phyloP scores from a whole-genome alignment of 2,329 filamentous ascomycete genomes.

The Fusarium guadeloupense region DNA sequence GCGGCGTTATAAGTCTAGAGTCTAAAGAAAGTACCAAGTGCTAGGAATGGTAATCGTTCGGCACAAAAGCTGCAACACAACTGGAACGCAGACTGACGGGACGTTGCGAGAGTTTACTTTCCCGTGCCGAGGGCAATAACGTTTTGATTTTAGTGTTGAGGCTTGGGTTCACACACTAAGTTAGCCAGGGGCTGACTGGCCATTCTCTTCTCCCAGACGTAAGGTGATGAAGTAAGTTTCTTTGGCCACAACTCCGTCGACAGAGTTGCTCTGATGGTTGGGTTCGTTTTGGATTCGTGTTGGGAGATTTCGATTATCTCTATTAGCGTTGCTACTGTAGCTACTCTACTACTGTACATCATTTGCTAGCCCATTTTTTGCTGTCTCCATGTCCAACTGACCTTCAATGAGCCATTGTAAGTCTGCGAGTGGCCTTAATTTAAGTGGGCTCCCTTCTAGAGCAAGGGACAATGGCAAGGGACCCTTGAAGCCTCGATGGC shows the following conservation, averaged over 20 bases:
- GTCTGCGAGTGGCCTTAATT: conserved; percentile 30
- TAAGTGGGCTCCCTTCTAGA: conserved; percentile 23
- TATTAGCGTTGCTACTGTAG: conserved; percentile 17
- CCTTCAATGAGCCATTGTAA: conserved; percentile 6
- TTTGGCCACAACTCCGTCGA: neutral
- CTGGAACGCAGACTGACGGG: conserved; percentile 33
- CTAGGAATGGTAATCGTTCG: neutral
- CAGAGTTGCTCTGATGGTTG: neutral
- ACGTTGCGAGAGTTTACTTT: conserved; percentile 37
- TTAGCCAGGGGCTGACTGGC: conserved; percentile 20
- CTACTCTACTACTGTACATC: conserved; percentile 1
- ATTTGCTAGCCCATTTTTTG: neutral
- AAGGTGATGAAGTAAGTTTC: neutral
- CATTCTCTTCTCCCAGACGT: neutral
- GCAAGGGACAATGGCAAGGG: conserved; percentile 25
- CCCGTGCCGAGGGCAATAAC: conserved; percentile 24
- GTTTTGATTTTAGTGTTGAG: conserved; percentile 29
- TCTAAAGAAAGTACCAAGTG: conserved; percentile 6
- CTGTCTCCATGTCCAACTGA: neutral
- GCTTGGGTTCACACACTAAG: conserved; percentile 20
- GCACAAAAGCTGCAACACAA: conserved; percentile 28
- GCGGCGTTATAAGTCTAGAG: conserved; percentile 12
- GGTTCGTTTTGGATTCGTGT: neutral
- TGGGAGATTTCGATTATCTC: conserved; percentile 13
- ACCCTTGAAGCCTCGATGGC: conserved; percentile 16